Conservation (phyloP, 768 basidiomycete genomes). For the Tulasnella sp. region DNA sequence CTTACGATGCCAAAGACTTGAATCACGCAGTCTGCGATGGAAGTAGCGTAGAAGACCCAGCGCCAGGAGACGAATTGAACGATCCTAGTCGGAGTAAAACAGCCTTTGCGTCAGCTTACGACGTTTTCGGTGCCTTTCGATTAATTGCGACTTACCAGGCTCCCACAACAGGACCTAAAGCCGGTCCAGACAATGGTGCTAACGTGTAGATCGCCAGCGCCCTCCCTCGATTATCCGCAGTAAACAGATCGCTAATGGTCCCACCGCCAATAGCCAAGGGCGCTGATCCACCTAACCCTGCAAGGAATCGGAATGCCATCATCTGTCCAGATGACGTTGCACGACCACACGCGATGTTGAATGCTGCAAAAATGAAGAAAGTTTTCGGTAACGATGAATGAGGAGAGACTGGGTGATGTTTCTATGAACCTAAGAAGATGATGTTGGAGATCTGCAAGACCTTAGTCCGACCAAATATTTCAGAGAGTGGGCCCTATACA, state of each 20-base stretch:
- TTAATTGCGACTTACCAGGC: not conserved
- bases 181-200: conserved; percentile 5
- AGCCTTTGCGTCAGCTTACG: too few species aligned
- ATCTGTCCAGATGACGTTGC: conserved; percentile 43
- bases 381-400: not conserved
- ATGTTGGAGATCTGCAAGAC: conserved; percentile 55
- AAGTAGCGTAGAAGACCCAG: conserved; percentile 68
- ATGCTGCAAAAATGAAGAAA: not conserved
- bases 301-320: conserved; percentile 55
- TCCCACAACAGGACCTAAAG: conserved; percentile 6
- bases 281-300: conserved; percentile 64
- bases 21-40: conserved; percentile 42
- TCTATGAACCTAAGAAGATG: conserved; percentile 44
- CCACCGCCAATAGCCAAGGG: conserved; percentile 61
- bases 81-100: conserved; percentile 26
- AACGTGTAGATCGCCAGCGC: conserved; percentile 16
- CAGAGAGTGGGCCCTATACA: conserved; percentile 46
- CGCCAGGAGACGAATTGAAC: conserved; percentile 54
- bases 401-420: not conserved
- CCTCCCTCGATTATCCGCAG: conserved; percentile 22
- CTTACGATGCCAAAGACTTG: conserved; percentile 40
- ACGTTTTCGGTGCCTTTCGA: not conserved
- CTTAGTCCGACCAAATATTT: conserved; percentile 55
- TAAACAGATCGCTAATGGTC: conserved; percentile 24
- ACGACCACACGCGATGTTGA: conserved; percentile 53